Evolutionary conservation across 257 asterid species (phyloP).

Genomic region (Gardenia jasminoides): DNA sequence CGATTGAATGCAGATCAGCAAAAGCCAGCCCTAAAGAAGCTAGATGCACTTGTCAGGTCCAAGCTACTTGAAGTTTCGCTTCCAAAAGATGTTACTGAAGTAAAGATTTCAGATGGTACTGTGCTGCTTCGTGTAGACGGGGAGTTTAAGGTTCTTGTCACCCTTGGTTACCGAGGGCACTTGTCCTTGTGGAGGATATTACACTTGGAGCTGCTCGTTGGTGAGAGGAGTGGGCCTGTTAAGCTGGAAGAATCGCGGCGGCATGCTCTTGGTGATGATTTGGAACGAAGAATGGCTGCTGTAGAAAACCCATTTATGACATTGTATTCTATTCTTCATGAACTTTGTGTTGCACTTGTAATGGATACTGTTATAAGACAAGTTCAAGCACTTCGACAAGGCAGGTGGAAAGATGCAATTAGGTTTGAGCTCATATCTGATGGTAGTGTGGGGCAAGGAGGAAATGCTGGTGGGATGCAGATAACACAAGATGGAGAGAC

Average conservation of each 20-base stretch:
- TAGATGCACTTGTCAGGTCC: slow-evolving; percentile 81
- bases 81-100: slow-evolving; percentile 73
- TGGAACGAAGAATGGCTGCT: slow-evolving; percentile 98
- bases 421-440: slow-evolving; percentile 95
- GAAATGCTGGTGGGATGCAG: slow-evolving; percentile 44
- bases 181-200: slow-evolving; percentile 96
- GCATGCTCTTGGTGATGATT: slow-evolving; percentile 95
- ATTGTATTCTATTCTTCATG: slow-evolving; percentile 84
- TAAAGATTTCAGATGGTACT: slow-evolving; percentile 83
- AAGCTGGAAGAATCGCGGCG: slow-evolving; percentile 87
- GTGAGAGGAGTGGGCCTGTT: slow-evolving; percentile 78
- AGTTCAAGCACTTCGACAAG: slow-evolving; percentile 85
- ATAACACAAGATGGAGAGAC: slow-evolving; percentile 75
- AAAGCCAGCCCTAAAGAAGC: slow-evolving; percentile 76
- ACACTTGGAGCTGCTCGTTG: slow-evolving; percentile 94
- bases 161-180: slow-evolving; percentile 99
- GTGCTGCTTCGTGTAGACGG: slow-evolving; percentile 86
- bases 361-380: slow-evolving; percentile 98
- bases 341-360: slow-evolving; percentile 84
- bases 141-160: slow-evolving; percentile 88
- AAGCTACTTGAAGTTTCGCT: slow-evolving; percentile 82
- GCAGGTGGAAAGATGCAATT: slow-evolving; percentile 97
- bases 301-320: slow-evolving; percentile 75
- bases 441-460: slow-evolving; percentile 73
- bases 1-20: slow-evolving; percentile 69